These are phyloP conservation scores for Arthrobotrys sphaeroides DNA, from an alignment of 2,329 filamentous ascomycete genomes.

Conservation along the genomic window DNA sequence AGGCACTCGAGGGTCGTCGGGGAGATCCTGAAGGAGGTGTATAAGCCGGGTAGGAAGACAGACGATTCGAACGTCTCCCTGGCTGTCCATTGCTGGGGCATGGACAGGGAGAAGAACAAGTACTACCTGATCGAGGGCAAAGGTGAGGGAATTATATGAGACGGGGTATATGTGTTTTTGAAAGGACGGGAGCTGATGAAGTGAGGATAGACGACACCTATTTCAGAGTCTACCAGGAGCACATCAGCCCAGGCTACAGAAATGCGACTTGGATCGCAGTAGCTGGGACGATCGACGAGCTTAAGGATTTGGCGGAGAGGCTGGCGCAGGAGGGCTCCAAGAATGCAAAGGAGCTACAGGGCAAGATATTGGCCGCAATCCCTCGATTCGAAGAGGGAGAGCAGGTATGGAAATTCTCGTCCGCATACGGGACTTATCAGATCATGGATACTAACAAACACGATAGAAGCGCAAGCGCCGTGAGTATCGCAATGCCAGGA, in stretches of 20 bases:
- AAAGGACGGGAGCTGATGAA: neutral
- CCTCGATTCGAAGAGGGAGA: slow-evolving; percentile 93
- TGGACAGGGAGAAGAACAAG: slow-evolving; percentile 86
- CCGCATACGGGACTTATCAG: neutral
- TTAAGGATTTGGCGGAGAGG: slow-evolving; percentile 78
- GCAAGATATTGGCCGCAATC: slow-evolving; percentile 80
- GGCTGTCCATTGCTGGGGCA: slow-evolving; percentile 89
- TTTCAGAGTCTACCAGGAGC: slow-evolving; percentile 93
- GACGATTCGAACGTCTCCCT: slow-evolving; percentile 83
- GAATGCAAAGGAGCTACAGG: slow-evolving; percentile 79
- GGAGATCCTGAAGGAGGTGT: slow-evolving; percentile 81
- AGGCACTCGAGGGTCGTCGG: slow-evolving; percentile 86
- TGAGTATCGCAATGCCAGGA: slow-evolving; percentile 86
- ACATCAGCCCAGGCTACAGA: slow-evolving; percentile 75
- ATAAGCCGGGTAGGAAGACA: slow-evolving; percentile 85
- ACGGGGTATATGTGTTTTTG: neutral
- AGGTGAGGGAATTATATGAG: slow-evolving; percentile 44
- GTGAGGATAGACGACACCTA: slow-evolving; percentile 76
- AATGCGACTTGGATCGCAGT: slow-evolving; percentile 90
- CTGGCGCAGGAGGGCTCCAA: slow-evolving; percentile 78
- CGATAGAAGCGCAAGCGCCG: slow-evolving; percentile 85
- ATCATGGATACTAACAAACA: neutral
- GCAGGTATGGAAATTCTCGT: slow-evolving; percentile 69
- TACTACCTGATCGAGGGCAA: slow-evolving; percentile 91
- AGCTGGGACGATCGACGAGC: slow-evolving; percentile 87